phyloP scores from a whole-genome alignment of 352 stramenopile genomes.

The Pythium aristosporum region DNA sequence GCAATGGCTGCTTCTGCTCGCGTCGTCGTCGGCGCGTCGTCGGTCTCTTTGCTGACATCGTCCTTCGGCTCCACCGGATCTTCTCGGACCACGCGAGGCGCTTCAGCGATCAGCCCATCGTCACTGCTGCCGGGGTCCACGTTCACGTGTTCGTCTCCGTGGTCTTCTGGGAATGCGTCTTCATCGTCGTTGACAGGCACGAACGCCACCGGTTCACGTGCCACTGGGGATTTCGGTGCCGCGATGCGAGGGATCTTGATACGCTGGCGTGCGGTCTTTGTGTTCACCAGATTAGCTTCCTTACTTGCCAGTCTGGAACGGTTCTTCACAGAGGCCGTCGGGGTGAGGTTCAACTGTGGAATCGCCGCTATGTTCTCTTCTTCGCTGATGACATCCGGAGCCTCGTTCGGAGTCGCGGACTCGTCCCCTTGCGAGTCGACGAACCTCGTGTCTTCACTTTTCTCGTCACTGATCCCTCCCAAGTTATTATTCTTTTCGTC shows the following conservation, averaged over 20 bases:
- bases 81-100: neutral
- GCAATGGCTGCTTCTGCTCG: conserved; percentile 39
- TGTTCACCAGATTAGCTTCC: neutral
- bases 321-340: neutral
- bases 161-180: conserved; percentile 15
- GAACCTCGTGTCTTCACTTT: conserved; percentile 30
- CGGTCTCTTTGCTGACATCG: neutral
- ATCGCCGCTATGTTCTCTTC: neutral
- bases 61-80: neutral
- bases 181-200: conserved; percentile 7
- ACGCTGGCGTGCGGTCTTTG: neutral
- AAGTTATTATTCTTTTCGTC: neutral
- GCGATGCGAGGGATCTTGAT: conserved; percentile 17
- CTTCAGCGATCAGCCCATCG: neutral
- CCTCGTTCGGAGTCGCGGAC: conserved; percentile 3
- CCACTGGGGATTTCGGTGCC: neutral
- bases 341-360: neutral
- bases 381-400: neutral
- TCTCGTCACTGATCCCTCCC: conserved; percentile 8
- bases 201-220: conserved; percentile 3
- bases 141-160: conserved; percentile 6
- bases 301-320: neutral
- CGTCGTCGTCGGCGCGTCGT: conserved; percentile 25
- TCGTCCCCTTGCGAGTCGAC: conserved; percentile 18
- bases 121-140: neutral